These are phyloP conservation scores for Picochlorum costavermella DNA, from an alignment of 139 green algal genomes.

Conservation along the genomic window DNA sequence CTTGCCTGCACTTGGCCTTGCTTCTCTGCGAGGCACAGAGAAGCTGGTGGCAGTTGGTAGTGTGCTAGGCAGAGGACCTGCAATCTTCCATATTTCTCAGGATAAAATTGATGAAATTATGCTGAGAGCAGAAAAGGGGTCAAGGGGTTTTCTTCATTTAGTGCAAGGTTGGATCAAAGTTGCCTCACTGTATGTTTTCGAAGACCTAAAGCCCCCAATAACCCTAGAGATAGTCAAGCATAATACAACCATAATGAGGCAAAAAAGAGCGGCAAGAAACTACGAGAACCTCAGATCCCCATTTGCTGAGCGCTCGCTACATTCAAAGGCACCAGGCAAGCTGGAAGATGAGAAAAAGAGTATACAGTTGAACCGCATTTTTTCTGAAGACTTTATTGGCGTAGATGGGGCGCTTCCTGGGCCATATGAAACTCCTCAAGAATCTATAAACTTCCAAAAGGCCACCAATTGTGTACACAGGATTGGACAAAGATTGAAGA, in stretches of 20 bases:
- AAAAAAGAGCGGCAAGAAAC: not conserved
- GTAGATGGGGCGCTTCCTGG: no score
- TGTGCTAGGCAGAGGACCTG: constrained; percentile 61
- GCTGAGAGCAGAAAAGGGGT: constrained; percentile 4
- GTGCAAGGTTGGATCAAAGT: constrained; percentile 18
- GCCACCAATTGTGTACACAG: no score
- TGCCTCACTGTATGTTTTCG: constrained; percentile 10
- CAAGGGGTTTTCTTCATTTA: constrained; percentile 3
- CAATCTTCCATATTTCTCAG: constrained; percentile 57
- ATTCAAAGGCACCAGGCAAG: no score
- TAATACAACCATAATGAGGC: constrained; percentile 15
- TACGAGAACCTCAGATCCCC: no score
- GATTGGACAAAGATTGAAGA: no score
- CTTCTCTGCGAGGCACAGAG: constrained; percentile 25
- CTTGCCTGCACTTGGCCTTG: constrained; percentile 25
- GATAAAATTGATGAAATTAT: constrained; percentile 16
- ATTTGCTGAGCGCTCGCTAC: no score
- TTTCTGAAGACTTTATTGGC: no score
- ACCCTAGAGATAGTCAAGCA: constrained; percentile 17
- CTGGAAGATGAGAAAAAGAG: no score
- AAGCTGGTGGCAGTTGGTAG: constrained; percentile 54
- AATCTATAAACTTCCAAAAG: no score
- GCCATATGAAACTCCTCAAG: no score
- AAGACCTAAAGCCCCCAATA: constrained; percentile 28
- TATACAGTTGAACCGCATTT: no score